Evolutionary conservation across 2,329 filamentous ascomycete species (phyloP).

Genomic region (Apiospora sp.): DNA sequence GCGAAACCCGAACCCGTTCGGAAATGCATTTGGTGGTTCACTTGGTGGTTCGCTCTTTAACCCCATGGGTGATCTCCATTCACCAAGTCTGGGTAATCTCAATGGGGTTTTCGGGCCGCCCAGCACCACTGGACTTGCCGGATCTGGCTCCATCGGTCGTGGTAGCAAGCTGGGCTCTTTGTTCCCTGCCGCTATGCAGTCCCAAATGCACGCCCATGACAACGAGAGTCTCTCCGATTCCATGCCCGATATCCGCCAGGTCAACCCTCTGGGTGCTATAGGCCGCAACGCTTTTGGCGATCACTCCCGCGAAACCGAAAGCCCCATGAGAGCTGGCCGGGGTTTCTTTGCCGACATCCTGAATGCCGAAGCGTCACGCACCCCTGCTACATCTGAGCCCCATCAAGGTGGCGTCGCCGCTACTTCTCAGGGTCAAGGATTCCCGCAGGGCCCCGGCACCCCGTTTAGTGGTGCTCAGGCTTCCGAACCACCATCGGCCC

Average conservation of each 20-base stretch:
- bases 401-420: constrained; percentile 35
- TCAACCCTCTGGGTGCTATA: constrained; percentile 71
- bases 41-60: constrained; percentile 85
- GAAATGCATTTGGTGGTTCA: constrained; percentile 56
- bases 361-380: constrained; percentile 43
- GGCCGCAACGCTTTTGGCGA: constrained; percentile 67
- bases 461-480: constrained; percentile 47
- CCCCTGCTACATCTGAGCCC: constrained; percentile 44
- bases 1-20: constrained; percentile 54
- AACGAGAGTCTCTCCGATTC: constrained; percentile 67
- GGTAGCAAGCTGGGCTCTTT: constrained; percentile 85
- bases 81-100: constrained; percentile 72
- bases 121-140: constrained; percentile 59
- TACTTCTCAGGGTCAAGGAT: constrained; percentile 38
- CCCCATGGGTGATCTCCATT: constrained; percentile 79
- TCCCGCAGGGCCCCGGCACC: constrained; percentile 39
- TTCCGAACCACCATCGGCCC: constrained; percentile 64
- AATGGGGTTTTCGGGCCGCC: constrained; percentile 75
- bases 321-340: constrained; percentile 63
- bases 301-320: constrained; percentile 64
- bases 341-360: constrained; percentile 65
- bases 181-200: constrained; percentile 89
- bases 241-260: constrained; percentile 66
- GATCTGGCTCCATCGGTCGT: constrained; percentile 73
- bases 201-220: constrained; percentile 82